These are phyloP conservation scores for Suillus subalutaceus DNA, from an alignment of 768 basidiomycete genomes.

Conservation along the genomic window DNA sequence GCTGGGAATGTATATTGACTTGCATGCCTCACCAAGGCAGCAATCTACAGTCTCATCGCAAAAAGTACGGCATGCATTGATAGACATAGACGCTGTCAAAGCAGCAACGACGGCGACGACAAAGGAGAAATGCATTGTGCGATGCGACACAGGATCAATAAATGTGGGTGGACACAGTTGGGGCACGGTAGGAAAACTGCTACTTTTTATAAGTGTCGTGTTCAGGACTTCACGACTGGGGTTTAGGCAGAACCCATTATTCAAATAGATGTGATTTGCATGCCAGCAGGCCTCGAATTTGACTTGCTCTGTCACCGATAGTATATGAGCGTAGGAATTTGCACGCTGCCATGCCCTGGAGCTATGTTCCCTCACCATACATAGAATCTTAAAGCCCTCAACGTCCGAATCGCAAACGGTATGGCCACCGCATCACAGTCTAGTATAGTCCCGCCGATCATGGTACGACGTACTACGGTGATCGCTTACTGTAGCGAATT, in stretches of 20 bases:
- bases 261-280: not conserved
- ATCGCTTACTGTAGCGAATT: not conserved
- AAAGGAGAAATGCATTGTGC: not conserved
- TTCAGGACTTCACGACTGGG: not conserved
- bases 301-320: not conserved
- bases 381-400: not conserved
- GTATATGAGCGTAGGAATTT: not conserved
- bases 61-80: not conserved
- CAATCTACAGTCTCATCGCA: not conserved
- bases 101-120: not conserved
- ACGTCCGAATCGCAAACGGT: not conserved
- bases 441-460: not conserved
- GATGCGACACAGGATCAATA: not conserved
- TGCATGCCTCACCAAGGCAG: not conserved
- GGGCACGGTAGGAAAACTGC: not conserved
- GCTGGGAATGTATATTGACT: not conserved
- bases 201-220: not conserved
- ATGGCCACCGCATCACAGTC: not conserved
- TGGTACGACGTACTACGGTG: not conserved
- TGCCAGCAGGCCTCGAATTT: not conserved
- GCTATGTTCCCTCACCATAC: not conserved
- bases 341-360: not conserved
- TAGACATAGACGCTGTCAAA: not conserved
- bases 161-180: not conserved
- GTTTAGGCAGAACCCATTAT: not conserved